A percentile compares a stretch with the other conserved stretches of the same genome.
phyloP scores from a whole-genome alignment of 768 basidiomycete species.

The Russula compacta region DNA sequence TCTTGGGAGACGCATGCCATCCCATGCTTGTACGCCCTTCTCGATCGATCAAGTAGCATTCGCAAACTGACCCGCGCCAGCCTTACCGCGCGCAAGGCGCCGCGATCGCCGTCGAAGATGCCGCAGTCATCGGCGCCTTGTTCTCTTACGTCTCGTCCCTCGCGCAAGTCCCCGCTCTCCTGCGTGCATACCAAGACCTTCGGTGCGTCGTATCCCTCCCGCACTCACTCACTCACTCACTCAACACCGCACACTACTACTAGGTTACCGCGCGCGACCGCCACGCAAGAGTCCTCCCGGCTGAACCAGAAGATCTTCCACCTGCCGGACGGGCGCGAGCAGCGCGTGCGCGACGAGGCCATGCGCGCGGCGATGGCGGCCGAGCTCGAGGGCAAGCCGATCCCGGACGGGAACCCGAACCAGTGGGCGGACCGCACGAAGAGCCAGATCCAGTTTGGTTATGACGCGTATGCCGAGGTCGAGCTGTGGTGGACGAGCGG shows the following conservation, averaged over 20 bases:
- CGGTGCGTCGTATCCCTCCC: constrained; percentile 24
- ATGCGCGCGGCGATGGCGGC: constrained; percentile 43
- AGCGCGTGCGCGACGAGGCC: constrained; percentile 39
- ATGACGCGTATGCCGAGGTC: constrained; percentile 44
- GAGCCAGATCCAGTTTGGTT: constrained; percentile 39
- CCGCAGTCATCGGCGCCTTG: constrained; percentile 37
- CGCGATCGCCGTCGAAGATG: constrained; percentile 43
- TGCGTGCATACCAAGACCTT: constrained; percentile 44
- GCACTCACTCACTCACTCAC: too few species aligned
- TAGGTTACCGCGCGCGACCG: constrained; percentile 36
- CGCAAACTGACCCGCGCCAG: too few species aligned
- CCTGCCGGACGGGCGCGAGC: constrained; percentile 44
- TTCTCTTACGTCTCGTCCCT: constrained; percentile 38
- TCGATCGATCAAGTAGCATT: neutral
- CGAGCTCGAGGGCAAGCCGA: constrained; percentile 25
- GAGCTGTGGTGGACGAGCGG: constrained; percentile 40
- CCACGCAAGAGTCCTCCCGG: constrained; percentile 40
- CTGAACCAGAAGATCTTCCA: constrained; percentile 49
- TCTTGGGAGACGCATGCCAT: constrained; percentile 36
- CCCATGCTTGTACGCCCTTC: constrained; percentile 31
- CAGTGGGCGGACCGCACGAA: constrained; percentile 51
- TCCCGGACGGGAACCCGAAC: constrained; percentile 36
- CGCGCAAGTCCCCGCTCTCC: constrained; percentile 36
- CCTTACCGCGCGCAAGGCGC: constrained; percentile 38
- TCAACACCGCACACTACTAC: neutral